Base-by-base conservation (phyloP, 2,329 filamentous ascomycete species). In the Aspergillus luchuensis region DNA sequence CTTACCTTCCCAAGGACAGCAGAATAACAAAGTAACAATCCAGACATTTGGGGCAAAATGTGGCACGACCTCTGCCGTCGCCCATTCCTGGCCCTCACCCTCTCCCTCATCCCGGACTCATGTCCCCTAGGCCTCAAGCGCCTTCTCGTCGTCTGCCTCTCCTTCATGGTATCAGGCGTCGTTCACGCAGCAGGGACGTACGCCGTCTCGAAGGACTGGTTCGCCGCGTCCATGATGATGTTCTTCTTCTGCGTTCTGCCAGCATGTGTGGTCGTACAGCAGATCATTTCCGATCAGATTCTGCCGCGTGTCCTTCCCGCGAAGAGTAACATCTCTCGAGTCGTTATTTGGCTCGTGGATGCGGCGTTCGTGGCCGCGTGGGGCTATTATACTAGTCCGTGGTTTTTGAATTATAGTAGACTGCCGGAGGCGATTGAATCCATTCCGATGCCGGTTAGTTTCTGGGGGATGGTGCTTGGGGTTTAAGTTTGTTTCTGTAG, bases 41-140 rank as follows among this genome's bases (percentile, higher is more conserved):
- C 13, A 66, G 64, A 64, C 23, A 64, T 66, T 33, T 66, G 64
- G 64, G 64, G 64, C 36, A 64, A 63, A 43, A 53, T 64, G 51
- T 66, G 64, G 64, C 64, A 66, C 50, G 64, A 66, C 21, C 58
- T 66, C 17, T 66, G 64, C 10, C 64, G 64, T 4, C 62, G 60
- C 8, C 56, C 62, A 7, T 52, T 66, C 8, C 57, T 66, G 3
- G 58, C 60, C 19, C 51, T 49, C 3, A 58, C 64, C 15, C 41
- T 58, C 19, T 43, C 51, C 4, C 23, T 64, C 21, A 53, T 61
- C 5, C 62, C 62, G 4, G 21, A n/a, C 2, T 23, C 15, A 5
- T 30, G 25, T 5, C 54, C 61, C 3, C 3, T 23, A 2, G 17
- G 19, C 11, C 36, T 60, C 8, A 54, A 55, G 13, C 56, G 57